phyloP scores from a whole-genome alignment of 106 monocot genomes.

The Dioscorea dumetorum region DNA sequence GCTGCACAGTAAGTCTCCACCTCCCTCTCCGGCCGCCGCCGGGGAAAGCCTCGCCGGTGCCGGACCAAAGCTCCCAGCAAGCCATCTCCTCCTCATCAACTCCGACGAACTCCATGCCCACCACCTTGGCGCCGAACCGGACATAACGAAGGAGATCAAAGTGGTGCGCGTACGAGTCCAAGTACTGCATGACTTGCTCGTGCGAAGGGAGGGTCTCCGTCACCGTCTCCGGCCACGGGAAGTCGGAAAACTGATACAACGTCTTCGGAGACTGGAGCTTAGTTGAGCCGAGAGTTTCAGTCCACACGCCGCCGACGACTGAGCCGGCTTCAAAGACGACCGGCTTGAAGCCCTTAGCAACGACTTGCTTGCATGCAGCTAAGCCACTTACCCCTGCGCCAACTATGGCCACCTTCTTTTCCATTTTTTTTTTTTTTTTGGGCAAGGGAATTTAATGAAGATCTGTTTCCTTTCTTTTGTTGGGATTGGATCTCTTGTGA shows the following conservation, averaged over 20 bases:
- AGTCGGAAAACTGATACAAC: slow-evolving; percentile 41
- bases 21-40: slow-evolving; percentile 4
- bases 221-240: slow-evolving; percentile 35
- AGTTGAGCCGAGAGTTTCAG: slow-evolving; percentile 22
- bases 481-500: too few species aligned
- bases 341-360: slow-evolving; percentile 29
- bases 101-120: slow-evolving; percentile 31
- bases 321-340: slow-evolving; percentile 32
- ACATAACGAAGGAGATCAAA: slow-evolving; percentile 23
- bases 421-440: too few species aligned
- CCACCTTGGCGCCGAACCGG: slow-evolving; percentile 23
- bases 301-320: slow-evolving; percentile 46
- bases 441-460: too few species aligned
- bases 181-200: slow-evolving; percentile 27
- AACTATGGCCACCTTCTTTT: slow-evolving; percentile 31
- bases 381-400: slow-evolving; percentile 63
- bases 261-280: slow-evolving; percentile 36
- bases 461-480: too few species aligned
- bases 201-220: slow-evolving; percentile 21
- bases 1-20: slow-evolving; percentile 30
- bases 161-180: slow-evolving; percentile 27
- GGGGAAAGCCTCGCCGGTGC: slow-evolving; percentile 30
- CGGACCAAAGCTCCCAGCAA: slow-evolving; percentile 36
- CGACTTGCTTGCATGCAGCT: slow-evolving; percentile 27
- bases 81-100: slow-evolving; percentile 20